Conservation (phyloP, 208 protist genomes). For the Trichomonas gallinae region DNA sequence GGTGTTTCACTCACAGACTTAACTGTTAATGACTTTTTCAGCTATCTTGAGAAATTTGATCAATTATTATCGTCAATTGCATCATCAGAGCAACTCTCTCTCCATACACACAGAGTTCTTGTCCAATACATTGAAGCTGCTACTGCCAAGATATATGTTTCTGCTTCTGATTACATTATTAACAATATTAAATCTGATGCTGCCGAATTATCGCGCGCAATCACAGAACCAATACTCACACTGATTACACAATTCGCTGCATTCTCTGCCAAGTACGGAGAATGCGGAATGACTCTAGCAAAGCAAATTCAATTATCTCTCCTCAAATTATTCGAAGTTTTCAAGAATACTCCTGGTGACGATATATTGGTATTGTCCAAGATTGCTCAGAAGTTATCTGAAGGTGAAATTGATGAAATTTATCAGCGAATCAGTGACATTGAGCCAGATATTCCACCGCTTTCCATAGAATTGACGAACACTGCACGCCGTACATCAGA, state of each 20-base stretch:
- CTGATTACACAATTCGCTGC: neutral
- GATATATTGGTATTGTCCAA: neutral
- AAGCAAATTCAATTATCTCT: neutral
- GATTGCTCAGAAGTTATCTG: neutral
- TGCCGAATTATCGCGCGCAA: neutral
- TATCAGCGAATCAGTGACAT: neutral
- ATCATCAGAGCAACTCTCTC: neutral
- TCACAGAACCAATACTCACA: neutral
- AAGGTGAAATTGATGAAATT: neutral
- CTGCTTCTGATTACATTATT: neutral
- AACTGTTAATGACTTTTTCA: neutral
- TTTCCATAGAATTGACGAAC: neutral
- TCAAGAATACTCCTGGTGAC: neutral
- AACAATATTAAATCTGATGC: neutral
- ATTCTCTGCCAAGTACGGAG: neutral
- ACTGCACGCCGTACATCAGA: neutral
- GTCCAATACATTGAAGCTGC: neutral
- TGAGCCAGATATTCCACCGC: neutral
- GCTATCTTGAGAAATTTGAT: neutral
- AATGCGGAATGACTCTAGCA: neutral
- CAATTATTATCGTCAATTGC: neutral
- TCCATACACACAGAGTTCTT: neutral
- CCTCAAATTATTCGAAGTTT: neutral
- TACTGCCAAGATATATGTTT: neutral
- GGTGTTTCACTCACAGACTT: neutral